Percentiles rank a stretch among this genome's conserved stretches.
phyloP scores from a whole-genome alignment of 805 yeast genomes.

The Schizosaccharomyces japonicus region DNA sequence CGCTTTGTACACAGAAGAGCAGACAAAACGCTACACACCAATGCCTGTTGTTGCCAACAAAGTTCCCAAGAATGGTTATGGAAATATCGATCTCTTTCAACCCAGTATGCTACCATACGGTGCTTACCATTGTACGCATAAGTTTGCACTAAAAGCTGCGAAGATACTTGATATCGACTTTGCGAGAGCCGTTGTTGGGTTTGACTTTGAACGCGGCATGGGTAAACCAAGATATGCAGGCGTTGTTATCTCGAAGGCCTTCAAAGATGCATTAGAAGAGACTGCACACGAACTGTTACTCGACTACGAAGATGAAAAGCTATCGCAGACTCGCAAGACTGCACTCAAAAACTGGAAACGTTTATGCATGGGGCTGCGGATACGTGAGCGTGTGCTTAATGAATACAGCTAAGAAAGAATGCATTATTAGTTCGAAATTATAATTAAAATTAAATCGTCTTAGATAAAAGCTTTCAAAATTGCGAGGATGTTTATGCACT shows the following conservation, averaged over 20 bases:
- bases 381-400: neutral
- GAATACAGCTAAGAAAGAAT: slow-evolving; percentile 2
- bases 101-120: slow-evolving; percentile 71
- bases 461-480: too few species aligned
- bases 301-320: neutral
- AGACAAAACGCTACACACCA: slow-evolving; percentile 49
- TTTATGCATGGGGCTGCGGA: neutral
- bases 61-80: slow-evolving; percentile 53
- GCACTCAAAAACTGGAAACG: neutral
- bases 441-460: too few species aligned
- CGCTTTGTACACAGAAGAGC: slow-evolving; percentile 51
- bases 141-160: slow-evolving; percentile 43
- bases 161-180: slow-evolving; percentile 43
- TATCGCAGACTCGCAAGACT: neutral
- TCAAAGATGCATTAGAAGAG: slow-evolving; percentile 29
- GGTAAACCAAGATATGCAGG: slow-evolving; percentile 54
- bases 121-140: slow-evolving; percentile 31
- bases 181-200: slow-evolving; percentile 60
- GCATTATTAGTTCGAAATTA: too few species aligned
- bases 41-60: slow-evolving; percentile 40
- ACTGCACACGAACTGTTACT: slow-evolving; percentile 17
- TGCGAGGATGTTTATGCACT: too few species aligned
- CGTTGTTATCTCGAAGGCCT: slow-evolving; percentile 43
- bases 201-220: slow-evolving; percentile 33
- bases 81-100: slow-evolving; percentile 61